A percentile compares a stretch with the other conserved stretches of the same genome.
Evolutionary conservation across 768 basidiomycete species (phyloP).

Genomic region (Chiua virens): DNA sequence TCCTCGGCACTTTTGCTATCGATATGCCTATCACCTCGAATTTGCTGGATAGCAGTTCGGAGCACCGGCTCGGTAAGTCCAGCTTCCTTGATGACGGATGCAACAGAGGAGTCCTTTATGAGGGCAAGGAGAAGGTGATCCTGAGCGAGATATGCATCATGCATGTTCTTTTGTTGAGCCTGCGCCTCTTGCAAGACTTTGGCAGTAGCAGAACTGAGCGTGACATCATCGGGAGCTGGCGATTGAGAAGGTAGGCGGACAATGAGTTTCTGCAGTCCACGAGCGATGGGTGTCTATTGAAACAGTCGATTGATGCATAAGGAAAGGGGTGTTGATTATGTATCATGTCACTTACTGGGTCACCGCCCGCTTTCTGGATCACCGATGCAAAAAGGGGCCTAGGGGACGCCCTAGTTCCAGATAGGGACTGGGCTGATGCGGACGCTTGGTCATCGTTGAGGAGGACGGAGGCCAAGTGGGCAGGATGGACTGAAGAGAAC

Average conservation of each 20-base stretch:
- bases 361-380: constrained; percentile 81
- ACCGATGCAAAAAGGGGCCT: constrained; percentile 75
- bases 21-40: constrained; percentile 80
- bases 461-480: constrained; percentile 79
- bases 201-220: constrained; percentile 53
- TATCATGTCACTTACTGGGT: constrained; percentile 53
- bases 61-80: constrained; percentile 68
- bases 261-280: constrained; percentile 72
- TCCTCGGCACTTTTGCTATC: constrained; percentile 87
- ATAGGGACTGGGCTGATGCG: constrained; percentile 31
- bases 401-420: constrained; percentile 30
- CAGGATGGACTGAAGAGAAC: constrained; percentile 63
- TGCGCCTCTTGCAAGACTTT: constrained; percentile 77
- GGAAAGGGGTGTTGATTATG: neutral
- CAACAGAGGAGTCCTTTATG: constrained; percentile 68
- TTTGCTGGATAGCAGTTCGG: constrained; percentile 75
- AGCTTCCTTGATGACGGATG: constrained; percentile 71
- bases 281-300: constrained; percentile 55
- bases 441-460: constrained; percentile 61
- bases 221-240: constrained; percentile 82
- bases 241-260: constrained; percentile 81
- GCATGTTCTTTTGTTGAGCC: constrained; percentile 76
- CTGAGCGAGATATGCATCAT: constrained; percentile 90
- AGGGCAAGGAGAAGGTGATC: constrained; percentile 90
- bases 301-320: neutral